A percentile compares a stretch with the other conserved stretches of the same genome.
Conservation (phyloP, 805 yeast genomes). For the Ascoidea asiatica region DNA sequence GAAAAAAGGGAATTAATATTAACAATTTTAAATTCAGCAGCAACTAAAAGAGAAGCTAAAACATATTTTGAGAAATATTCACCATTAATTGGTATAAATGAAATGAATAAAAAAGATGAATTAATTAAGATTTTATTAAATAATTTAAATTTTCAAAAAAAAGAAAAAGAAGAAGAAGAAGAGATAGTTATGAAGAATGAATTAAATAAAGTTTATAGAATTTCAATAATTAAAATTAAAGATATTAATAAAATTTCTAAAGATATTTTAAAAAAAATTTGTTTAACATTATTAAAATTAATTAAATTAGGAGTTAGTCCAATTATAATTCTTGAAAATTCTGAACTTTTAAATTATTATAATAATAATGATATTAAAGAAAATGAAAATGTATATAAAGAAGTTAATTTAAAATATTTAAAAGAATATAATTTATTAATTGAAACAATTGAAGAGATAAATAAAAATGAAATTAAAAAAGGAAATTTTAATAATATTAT, state of each 20-base stretch:
- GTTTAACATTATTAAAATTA: constrained; percentile 41
- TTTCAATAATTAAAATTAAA: constrained; percentile 44
- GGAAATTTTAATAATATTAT: too few species aligned
- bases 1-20: constrained; percentile 60
- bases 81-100: constrained; percentile 24
- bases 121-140: constrained; percentile 21
- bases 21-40: constrained; percentile 77
- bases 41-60: constrained; percentile 86
- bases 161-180: constrained; percentile 9
- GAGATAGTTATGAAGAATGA: constrained; percentile 16
- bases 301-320: constrained; percentile 63
- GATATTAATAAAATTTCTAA: constrained; percentile 21
- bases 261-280: constrained; percentile 30
- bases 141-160: background rate
- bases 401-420: too few species aligned
- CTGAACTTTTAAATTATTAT: constrained; percentile 8
- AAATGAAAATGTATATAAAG: background rate
- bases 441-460: too few species aligned
- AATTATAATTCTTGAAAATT: constrained; percentile 43
- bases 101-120: constrained; percentile 13
- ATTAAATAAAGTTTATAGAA: constrained; percentile 27
- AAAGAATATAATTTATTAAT: too few species aligned
- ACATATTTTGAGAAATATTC: constrained; percentile 65
- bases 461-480: too few species aligned
- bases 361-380: constrained; percentile 1